These are phyloP conservation scores for Cercospora brassicicola DNA, from an alignment of 2,329 filamentous ascomycete species.

Conservation along the genomic window DNA sequence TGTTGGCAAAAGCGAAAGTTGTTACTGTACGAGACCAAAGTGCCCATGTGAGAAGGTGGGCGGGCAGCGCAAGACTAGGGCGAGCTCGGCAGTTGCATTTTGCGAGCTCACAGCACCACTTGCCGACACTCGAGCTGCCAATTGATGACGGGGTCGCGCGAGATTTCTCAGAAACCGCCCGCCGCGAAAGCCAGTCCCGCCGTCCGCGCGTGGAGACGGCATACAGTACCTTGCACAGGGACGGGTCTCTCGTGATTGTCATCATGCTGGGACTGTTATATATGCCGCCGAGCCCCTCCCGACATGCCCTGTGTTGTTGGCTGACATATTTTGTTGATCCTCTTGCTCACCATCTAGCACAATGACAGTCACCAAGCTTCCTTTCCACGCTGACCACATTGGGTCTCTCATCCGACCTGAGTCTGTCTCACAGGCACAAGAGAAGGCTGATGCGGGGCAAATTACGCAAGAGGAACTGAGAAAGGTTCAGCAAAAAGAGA, in stretches of 20 bases:
- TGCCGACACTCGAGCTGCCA: background rate
- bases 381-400: slow-evolving; percentile 72
- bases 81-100: slow-evolving; percentile 4
- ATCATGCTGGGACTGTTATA: background rate
- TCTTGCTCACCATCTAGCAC: background rate
- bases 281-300: background rate
- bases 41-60: background rate
- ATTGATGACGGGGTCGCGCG: background rate
- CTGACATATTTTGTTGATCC: background rate
- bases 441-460: slow-evolving; percentile 57
- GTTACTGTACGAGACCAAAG: background rate
- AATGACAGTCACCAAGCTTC: slow-evolving; percentile 48
- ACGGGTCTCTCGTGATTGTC: background rate
- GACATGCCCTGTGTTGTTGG: background rate
- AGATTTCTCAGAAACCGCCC: background rate
- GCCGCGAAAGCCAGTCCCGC: background rate
- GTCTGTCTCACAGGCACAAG: slow-evolving; percentile 60
- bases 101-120: slow-evolving; percentile 2
- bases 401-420: slow-evolving; percentile 69
- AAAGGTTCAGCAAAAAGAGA: slow-evolving; percentile 63
- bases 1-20: background rate
- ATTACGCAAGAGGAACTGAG: slow-evolving; percentile 57
- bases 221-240: background rate
- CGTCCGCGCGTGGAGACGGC: slow-evolving; percentile 1
- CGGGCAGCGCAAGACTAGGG: background rate